Percentiles rank a stretch among this genome's conserved stretches.
phyloP scores from a whole-genome alignment of 768 basidiomycete species.

The Galerina marginata region DNA sequence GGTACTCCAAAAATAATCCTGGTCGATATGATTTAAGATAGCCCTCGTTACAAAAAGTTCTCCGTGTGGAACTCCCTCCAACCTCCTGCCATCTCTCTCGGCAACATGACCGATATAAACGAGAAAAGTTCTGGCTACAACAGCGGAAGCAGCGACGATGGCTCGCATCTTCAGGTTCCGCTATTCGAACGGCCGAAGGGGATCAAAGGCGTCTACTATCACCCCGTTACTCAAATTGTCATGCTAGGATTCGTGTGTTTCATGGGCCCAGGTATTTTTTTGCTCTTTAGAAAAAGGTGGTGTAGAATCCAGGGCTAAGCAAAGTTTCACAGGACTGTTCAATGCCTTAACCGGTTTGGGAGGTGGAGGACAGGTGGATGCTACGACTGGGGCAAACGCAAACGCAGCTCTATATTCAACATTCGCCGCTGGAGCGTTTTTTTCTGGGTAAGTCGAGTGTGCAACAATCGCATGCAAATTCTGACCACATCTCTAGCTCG shows the following conservation, averaged over 20 bases:
- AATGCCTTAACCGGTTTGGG: conserved; percentile 84
- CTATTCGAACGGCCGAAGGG: conserved; percentile 52
- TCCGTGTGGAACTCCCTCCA: too few relatives aligned
- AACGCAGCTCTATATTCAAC: conserved; percentile 70
- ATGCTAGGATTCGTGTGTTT: conserved; percentile 66
- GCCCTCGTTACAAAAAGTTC: background rate
- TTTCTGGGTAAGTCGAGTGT: conserved; percentile 56
- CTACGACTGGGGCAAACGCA: conserved; percentile 69
- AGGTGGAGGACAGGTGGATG: conserved; percentile 75
- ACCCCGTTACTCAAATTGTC: background rate
- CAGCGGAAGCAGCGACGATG: conserved; percentile 22
- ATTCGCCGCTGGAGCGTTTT: conserved; percentile 49
- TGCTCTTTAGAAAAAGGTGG: background rate
- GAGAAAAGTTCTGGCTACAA: conserved; percentile 14
- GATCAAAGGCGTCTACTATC: conserved; percentile 1
- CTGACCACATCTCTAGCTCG: conserved; percentile 47
- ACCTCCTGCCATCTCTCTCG: background rate
- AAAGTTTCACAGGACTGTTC: conserved; percentile 57
- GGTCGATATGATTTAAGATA: conserved; percentile 8
- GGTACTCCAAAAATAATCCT: conserved; percentile 13
- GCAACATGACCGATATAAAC: conserved; percentile 1
- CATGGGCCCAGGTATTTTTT: conserved; percentile 55
- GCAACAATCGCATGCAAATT: background rate
- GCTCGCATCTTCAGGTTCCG: conserved; percentile 15
- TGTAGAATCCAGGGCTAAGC: background rate